phyloP scores from a whole-genome alignment of 345 rosid species.

The Geranium brycei region DNA sequence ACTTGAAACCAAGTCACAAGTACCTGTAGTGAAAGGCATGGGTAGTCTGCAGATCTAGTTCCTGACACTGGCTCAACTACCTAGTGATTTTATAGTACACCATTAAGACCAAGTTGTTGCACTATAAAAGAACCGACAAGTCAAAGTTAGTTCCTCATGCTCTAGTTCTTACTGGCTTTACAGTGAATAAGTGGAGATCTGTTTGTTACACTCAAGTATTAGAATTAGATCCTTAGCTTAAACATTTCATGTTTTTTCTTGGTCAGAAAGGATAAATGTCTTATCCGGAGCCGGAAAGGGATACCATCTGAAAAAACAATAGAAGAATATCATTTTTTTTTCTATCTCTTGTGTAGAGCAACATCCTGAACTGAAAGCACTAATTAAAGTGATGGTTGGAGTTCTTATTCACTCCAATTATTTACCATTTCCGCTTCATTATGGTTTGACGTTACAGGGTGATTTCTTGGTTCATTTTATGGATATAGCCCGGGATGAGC shows the following conservation, averaged over 20 bases:
- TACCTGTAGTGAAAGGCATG: background rate
- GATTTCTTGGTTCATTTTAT: constrained; percentile 96
- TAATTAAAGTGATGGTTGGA: background rate
- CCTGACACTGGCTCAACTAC: background rate
- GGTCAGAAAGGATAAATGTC: background rate
- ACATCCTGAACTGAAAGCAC: background rate
- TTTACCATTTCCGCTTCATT: background rate
- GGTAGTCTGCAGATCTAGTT: background rate
- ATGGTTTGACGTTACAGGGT: constrained; percentile 37
- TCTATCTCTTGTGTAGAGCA: background rate
- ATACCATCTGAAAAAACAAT: background rate
- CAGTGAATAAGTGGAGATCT: background rate
- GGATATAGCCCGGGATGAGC: constrained; percentile 96
- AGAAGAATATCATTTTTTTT: background rate
- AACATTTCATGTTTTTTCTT: background rate
- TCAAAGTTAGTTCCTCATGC: too few species aligned
- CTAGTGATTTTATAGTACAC: background rate
- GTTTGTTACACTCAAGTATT: background rate
- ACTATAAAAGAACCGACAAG: background rate
- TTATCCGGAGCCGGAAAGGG: background rate
- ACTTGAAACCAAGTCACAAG: background rate
- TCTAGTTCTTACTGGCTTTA: too few species aligned
- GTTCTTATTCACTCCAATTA: background rate
- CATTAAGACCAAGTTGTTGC: background rate
- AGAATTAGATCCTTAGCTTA: background rate